Evolutionary conservation across 805 yeast species (phyloP), one percentile per base, ranked within the genome.

Genomic region (Sugiyamaella valdiviana): DNA sequence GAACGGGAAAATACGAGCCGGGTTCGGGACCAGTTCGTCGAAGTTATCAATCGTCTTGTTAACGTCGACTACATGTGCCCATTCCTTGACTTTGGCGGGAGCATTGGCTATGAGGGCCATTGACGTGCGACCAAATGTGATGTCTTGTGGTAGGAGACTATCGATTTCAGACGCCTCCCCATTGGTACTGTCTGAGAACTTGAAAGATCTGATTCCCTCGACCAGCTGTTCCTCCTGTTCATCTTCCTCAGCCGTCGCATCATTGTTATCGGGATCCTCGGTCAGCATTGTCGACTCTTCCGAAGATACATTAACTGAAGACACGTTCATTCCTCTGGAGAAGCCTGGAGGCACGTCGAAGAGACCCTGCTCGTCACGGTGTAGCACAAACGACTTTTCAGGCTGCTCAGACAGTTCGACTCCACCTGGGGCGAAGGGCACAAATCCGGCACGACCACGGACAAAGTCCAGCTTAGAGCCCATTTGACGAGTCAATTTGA

Each of bases 361-460:
- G 35, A 93, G 65, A 0, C 98, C 99, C 26, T 78, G 72, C 2
- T 66, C 68, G 59, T 85, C 91, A 59, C 82, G 76, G 58, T 84
- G 93, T 42, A 85, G 37, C 73, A 63, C 2, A 46, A 51, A 5
- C 51, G 57, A 19, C 15, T 59, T 57, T 9, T 55, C 61, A 3
- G 56, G 38, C 55, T 67, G 58, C 15, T 36, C 36, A 2, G 51
- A 26, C 12, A 36, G 15, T 2, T 67, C 67, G n/a, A 78, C 56
- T 2, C 98, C 97, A 55, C 99, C 98, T 0, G 99, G 99, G 50
- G 83, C 82, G 62, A 93, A 93, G 0, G 99, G 99, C 59, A 91
- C 67, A 58, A 77, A 85, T 16, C 80, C 76, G 0, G 95, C 74
- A 2, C 79, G 72, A 0, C 98, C 98, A 42, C 74, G 70, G 2